Conservation (phyloP, 495 filamentous ascomycete genomes). For the Extremus antarcticus region DNA sequence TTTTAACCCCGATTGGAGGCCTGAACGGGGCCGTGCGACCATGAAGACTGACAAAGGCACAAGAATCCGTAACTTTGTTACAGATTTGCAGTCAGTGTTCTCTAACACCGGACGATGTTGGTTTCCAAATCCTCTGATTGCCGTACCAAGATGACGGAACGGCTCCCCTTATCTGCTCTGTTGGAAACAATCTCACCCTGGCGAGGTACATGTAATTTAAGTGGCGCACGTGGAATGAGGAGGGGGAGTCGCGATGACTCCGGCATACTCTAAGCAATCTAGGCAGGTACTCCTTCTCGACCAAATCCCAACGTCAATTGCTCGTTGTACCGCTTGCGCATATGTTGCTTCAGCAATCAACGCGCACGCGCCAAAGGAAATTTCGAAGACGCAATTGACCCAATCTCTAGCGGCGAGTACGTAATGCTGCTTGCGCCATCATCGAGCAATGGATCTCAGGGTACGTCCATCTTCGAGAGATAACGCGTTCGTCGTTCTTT, state of each 20-base stretch:
- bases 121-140: too few relatives aligned
- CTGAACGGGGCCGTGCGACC: too few relatives aligned
- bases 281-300: too few relatives aligned
- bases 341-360: background rate
- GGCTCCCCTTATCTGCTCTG: background rate
- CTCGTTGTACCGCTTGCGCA: too few relatives aligned
- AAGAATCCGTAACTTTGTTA: too few relatives aligned
- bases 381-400: background rate
- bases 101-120: too few relatives aligned
- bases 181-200: background rate
- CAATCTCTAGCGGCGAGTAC: background rate
- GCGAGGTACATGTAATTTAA: background rate
- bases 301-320: too few relatives aligned
- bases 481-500: background rate
- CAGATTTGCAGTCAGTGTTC: too few relatives aligned
- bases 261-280: too few relatives aligned
- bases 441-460: background rate
- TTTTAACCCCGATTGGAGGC: too few relatives aligned
- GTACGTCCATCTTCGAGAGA: background rate
- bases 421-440: background rate
- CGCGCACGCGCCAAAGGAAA: background rate
- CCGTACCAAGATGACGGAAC: background rate
- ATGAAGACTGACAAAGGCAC: too few relatives aligned
- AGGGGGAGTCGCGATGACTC: background rate
- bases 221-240: background rate